A percentile compares a stretch with the other conserved stretches of the same genome.
These are phyloP conservation scores for Penicillium polonicum DNA, from an alignment of 2,329 filamentous ascomycete genomes.

Conservation along the genomic window DNA sequence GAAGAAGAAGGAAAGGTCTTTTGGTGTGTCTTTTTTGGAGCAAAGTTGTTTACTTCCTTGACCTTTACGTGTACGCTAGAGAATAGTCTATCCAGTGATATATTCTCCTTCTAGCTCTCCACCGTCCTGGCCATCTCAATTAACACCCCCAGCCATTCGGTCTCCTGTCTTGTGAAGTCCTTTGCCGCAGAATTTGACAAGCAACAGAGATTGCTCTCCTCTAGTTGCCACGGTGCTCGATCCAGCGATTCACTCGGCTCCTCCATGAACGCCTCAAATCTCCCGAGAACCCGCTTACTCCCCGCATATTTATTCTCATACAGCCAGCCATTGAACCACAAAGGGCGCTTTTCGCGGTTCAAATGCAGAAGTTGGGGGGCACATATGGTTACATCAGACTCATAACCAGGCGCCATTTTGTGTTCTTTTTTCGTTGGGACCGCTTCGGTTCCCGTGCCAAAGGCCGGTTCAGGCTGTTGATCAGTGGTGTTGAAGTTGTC, in stretches of 20 bases:
- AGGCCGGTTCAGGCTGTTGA: background rate
- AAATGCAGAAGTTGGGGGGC: background rate
- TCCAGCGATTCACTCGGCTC: background rate
- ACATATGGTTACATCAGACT: background rate
- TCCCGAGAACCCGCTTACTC: background rate
- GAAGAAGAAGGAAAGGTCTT: background rate
- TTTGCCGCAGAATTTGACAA: background rate
- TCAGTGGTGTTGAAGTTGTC: background rate
- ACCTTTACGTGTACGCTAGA: too few species aligned
- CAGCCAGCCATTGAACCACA: background rate
- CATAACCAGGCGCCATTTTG: background rate
- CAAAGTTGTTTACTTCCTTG: too few species aligned
- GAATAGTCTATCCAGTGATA: background rate
- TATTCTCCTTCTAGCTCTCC: background rate
- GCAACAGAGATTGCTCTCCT: background rate
- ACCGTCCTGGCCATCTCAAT: background rate
- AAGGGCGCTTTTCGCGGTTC: background rate
- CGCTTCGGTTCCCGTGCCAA: background rate
- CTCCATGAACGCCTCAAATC: background rate
- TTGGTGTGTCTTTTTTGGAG: background rate
- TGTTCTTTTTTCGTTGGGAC: background rate
- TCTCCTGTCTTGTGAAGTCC: background rate
- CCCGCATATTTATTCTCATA: background rate
- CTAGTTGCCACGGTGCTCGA: background rate
- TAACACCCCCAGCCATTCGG: background rate